These are phyloP conservation scores for Tagetes patula DNA, from an alignment of 129 eudicot species.

Conservation along the genomic window DNA sequence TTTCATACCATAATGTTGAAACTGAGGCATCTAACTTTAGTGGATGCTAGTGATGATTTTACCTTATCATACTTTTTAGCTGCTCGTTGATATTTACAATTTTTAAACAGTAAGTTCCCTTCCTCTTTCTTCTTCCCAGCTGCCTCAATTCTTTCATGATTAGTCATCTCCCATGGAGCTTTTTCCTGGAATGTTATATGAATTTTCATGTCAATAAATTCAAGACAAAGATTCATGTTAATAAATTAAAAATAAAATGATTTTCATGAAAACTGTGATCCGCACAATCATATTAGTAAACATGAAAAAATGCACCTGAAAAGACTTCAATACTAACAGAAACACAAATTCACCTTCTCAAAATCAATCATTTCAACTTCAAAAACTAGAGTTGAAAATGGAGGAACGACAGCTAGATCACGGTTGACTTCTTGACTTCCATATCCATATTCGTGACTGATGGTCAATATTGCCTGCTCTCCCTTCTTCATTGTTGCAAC, in stretches of 20 bases:
- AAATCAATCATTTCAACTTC: conserved; percentile 68
- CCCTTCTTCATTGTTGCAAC: conserved; percentile 62
- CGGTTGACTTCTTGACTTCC: conserved; percentile 45
- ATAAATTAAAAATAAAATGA: neutral
- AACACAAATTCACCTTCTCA: conserved; percentile 44
- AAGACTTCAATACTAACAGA: neutral
- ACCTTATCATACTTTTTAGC: conserved; percentile 73
- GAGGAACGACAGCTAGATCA: conserved; percentile 51
- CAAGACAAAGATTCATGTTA: neutral
- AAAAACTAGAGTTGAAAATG: conserved; percentile 53
- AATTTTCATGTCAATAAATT: neutral
- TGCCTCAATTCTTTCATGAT: conserved; percentile 49
- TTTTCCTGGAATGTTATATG: conserved; percentile 41
- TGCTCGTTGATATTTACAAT: conserved; percentile 63
- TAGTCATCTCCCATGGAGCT: conserved; percentile 66
- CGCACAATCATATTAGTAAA: neutral
- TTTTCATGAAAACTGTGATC: neutral
- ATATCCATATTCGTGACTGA: conserved; percentile 59
- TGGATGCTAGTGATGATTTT: conserved; percentile 7
- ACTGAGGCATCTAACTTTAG: neutral
- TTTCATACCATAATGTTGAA: neutral
- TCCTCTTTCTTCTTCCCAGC: conserved; percentile 63
- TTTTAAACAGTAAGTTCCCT: conserved; percentile 60
- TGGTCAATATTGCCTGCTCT: conserved; percentile 55
- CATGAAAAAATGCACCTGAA: neutral